Conservation (phyloP, 106 monocot genomes). For the Phalaenopsis aphrodite region DNA sequence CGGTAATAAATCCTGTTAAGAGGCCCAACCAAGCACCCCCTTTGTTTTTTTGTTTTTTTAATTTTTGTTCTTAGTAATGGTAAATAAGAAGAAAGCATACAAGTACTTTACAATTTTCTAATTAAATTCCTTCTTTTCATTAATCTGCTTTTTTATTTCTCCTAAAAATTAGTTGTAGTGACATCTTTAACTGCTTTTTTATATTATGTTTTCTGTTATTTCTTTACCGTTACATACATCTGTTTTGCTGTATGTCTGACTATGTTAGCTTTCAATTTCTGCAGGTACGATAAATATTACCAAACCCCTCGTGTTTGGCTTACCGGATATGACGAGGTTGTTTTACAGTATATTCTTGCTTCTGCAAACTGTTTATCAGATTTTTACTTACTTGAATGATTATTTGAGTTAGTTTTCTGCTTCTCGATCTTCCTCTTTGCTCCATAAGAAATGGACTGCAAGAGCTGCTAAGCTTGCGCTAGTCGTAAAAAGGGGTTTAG, state of each 20-base stretch:
- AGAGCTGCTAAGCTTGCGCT: neutral
- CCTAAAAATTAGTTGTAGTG: neutral
- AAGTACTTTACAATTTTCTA: neutral
- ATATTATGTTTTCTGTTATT: neutral
- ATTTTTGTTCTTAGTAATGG: neutral
- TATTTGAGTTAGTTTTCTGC: neutral
- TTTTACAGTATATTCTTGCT: neutral
- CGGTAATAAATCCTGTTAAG: too few relatives aligned
- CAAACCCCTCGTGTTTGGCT: conserved; percentile 99
- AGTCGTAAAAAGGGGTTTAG: neutral
- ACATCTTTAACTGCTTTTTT: neutral
- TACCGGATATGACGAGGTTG: conserved; percentile 99
- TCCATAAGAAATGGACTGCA: neutral
- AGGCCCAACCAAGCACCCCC: too few relatives aligned
- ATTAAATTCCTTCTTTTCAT: neutral
- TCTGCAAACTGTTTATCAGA: neutral
- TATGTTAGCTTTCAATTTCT: conserved; percentile 8
- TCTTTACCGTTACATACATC: neutral
- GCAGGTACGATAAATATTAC: conserved; percentile 98
- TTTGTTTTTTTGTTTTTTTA: too few relatives aligned
- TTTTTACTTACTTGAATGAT: neutral
- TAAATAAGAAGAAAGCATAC: neutral
- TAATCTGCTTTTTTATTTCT: neutral
- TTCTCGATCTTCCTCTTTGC: neutral
- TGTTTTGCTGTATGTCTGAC: neutral